A percentile compares a stretch with the other conserved stretches of the same genome.
These are phyloP conservation scores for Senna siamea DNA, from an alignment of 306 rosid genomes.

Conservation along the genomic window DNA sequence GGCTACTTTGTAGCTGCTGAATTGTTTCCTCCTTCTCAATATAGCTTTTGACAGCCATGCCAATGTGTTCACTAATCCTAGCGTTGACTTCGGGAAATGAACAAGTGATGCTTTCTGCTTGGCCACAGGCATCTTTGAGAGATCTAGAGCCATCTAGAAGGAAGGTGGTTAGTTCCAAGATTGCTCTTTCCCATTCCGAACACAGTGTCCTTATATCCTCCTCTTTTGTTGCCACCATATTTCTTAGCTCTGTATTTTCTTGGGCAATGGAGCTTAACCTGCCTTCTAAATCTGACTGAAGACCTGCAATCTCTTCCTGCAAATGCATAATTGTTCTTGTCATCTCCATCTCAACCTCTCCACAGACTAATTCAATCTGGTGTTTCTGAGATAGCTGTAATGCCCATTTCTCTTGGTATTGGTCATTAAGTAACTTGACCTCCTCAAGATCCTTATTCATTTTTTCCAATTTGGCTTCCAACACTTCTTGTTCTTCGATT, in stretches of 20 bases:
- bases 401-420: conserved; percentile 65
- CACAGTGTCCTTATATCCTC: conserved; percentile 58
- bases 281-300: conserved; percentile 73
- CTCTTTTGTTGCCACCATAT: conserved; percentile 64
- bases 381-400: conserved; percentile 62
- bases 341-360: conserved; percentile 94
- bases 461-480: conserved; percentile 69
- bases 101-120: conserved; percentile 67
- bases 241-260: conserved; percentile 70
- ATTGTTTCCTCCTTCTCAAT: conserved; percentile 89
- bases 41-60: conserved; percentile 69
- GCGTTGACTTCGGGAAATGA: conserved; percentile 74
- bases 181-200: conserved; percentile 87
- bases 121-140: conserved; percentile 79
- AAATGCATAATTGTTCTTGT: conserved; percentile 83
- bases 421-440: conserved; percentile 59
- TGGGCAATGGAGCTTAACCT: conserved; percentile 57
- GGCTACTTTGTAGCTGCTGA: conserved; percentile 64
- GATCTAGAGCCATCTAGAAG: conserved; percentile 90
- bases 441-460: conserved; percentile 78
- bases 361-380: conserved; percentile 68
- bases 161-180: conserved; percentile 75
- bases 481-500: conserved; percentile 41
- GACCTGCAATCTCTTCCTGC: conserved; percentile 82
- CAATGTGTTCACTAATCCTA: conserved; percentile 67